Evolutionary conservation across 2,329 filamentous ascomycete genomes (phyloP), one percentile per base, ranked within the genome.

Genomic region (Fusarium albidum): DNA sequence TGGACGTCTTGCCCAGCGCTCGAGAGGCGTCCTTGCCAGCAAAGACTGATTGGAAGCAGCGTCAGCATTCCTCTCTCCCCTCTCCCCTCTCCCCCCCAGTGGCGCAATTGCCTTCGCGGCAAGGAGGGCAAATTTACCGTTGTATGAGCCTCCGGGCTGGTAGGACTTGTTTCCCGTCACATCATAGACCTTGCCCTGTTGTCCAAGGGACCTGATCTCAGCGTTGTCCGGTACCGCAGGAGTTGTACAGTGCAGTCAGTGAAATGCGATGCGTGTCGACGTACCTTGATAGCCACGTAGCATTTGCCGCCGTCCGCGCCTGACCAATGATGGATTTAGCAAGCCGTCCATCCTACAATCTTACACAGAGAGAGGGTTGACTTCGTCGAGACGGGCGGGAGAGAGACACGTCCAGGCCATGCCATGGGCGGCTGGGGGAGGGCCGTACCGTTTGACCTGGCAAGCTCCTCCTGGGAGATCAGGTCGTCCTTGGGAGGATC

Each of bases 11-110:
- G 10, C 87, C 95, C 3, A 99, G 83, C 7, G 92, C 95, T 57
- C 92, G 86, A n/a, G 95, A 98, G 21, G 95, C 90, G 69, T 99
- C 96, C 71, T 96, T 96, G 57, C 95, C 95, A 3, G 92, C 90
- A 71, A 99, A 99, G 15, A 97, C 95, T 99, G 64, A 34, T 21
- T 21, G 4, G 37, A 31, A 9, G 12, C 13, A 38, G 15, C 13
- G 39, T 65, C 28, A 66, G 57, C 25, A 48, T 32, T 25, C 32
- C 14, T 12, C 8, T 12, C 26, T 26, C 26, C 18, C 29, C n/a
- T n/a, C n/a, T n/a, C n/a, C n/a, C n/a, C n/a, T 34, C 14, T 12
- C 8, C 14, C 26, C 26, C 26, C 18, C 29, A 21, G 29, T 18
- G 15, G 6, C 17, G 14, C 13, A 10, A 15, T 10, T 33, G 14